Evolutionary conservation across 1,284 basidiomycete genomes (phyloP).

Genomic region (Fomitopsis betulina): DNA sequence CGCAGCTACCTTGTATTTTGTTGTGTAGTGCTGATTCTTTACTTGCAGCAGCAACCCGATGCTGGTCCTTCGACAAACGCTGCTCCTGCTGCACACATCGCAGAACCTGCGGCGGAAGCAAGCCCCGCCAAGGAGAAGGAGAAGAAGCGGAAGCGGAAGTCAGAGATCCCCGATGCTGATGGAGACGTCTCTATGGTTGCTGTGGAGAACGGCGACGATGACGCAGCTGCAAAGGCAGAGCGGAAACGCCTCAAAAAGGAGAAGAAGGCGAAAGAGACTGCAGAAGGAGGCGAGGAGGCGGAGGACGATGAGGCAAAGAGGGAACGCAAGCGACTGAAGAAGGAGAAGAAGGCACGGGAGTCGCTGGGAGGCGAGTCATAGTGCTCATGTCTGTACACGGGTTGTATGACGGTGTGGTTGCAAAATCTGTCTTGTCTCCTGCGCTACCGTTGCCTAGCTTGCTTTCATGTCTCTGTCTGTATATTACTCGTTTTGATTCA

Average conservation of each 20-base stretch:
- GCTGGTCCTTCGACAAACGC: slow-evolving; percentile 36
- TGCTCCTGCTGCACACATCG: slow-evolving; percentile 21
- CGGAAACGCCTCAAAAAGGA: slow-evolving; percentile 66
- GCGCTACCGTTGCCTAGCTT: background rate
- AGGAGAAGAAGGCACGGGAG: slow-evolving; percentile 34
- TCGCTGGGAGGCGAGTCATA: slow-evolving; percentile 30
- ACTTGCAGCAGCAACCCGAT: slow-evolving; percentile 35
- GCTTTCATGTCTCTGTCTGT: background rate
- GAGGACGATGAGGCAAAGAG: slow-evolving; percentile 29
- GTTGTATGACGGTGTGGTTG: background rate
- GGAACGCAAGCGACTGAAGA: slow-evolving; percentile 30
- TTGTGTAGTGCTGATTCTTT: background rate
- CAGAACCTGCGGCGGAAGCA: slow-evolving; percentile 25
- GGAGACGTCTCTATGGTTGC: slow-evolving; percentile 39
- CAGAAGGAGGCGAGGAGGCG: slow-evolving; percentile 29
- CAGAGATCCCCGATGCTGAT: slow-evolving; percentile 46
- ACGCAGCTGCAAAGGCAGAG: slow-evolving; percentile 59
- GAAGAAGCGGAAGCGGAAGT: slow-evolving; percentile 74
- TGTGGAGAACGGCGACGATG: slow-evolving; percentile 39
- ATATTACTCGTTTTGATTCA: background rate
- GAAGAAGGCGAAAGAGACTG: slow-evolving; percentile 35
- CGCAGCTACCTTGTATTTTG: background rate
- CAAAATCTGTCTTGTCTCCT: background rate
- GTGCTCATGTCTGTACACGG: background rate
- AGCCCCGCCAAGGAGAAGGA: slow-evolving; percentile 50